Evolutionary conservation across 371 early-diverging fungal genomes (phyloP).

Genomic region (Umbelopsis sp.): DNA sequence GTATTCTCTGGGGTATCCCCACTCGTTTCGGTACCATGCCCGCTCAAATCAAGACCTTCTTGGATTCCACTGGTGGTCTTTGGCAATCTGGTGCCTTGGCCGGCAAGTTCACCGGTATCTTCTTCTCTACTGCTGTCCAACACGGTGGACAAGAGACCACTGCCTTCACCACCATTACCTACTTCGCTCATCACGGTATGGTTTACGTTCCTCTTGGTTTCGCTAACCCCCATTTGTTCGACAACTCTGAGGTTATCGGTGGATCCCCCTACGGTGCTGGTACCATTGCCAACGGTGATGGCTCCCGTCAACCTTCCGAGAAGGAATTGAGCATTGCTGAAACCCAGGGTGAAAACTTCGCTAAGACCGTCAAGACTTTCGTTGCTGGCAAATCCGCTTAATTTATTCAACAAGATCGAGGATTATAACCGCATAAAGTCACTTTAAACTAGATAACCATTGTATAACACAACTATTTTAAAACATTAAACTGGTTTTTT

Average conservation of each 20-base stretch:
- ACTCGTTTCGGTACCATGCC: conserved; percentile 70
- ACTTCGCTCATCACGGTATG: conserved; percentile 73
- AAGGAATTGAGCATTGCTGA: conserved; percentile 61
- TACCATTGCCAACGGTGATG: conserved; percentile 56
- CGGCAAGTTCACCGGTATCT: conserved; percentile 71
- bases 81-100: conserved; percentile 64
- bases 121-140: conserved; percentile 69
- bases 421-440: not conserved
- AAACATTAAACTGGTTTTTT: too few species aligned
- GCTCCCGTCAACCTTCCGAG: conserved; percentile 51
- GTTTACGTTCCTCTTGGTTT: conserved; percentile 69
- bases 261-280: conserved; percentile 67
- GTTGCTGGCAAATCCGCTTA: conserved; percentile 8
- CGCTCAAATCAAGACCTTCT: conserved; percentile 66
- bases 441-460: not conserved
- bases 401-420: not conserved
- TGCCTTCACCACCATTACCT: conserved; percentile 53
- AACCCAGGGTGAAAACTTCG: conserved; percentile 55
- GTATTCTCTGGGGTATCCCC: conserved; percentile 67
- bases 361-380: conserved; percentile 31
- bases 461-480: not conserved
- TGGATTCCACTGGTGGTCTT: conserved; percentile 70
- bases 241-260: conserved; percentile 40
- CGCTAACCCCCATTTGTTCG: conserved; percentile 32
- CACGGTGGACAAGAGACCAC: conserved; percentile 78